These are phyloP conservation scores for Trichoderma cornu-damae DNA, from an alignment of 2,329 filamentous ascomycete genomes.

Conservation along the genomic window DNA sequence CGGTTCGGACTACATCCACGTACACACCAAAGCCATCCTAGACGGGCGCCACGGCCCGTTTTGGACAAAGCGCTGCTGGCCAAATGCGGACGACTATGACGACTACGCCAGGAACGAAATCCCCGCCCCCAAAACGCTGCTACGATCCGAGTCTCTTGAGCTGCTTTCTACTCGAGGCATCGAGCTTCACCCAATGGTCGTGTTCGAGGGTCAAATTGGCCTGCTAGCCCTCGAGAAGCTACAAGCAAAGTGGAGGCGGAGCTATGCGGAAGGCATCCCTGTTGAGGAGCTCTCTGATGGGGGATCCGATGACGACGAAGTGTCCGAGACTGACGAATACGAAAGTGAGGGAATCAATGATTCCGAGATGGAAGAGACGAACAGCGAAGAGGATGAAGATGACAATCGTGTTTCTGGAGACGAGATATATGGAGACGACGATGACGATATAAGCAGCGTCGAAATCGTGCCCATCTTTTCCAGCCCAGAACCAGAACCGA, in stretches of 20 bases:
- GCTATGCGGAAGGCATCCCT: not conserved
- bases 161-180: slow-evolving; percentile 19
- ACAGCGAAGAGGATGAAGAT: slow-evolving; percentile 21
- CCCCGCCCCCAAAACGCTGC: slow-evolving; percentile 14
- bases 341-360: slow-evolving; percentile 40
- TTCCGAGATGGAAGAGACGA: slow-evolving; percentile 25
- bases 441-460: not conserved
- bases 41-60: slow-evolving; percentile 28
- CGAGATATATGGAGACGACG: slow-evolving; percentile 18
- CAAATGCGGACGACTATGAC: slow-evolving; percentile 28
- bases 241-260: not conserved
- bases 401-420: not conserved
- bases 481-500: slow-evolving; percentile 28
- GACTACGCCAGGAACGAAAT: slow-evolving; percentile 29
- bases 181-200: slow-evolving; percentile 30
- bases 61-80: slow-evolving; percentile 31
- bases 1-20: slow-evolving; percentile 28
- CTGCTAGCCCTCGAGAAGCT: slow-evolving; percentile 23
- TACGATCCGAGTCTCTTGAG: not conserved
- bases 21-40: slow-evolving; percentile 27
- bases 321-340: slow-evolving; percentile 30
- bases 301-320: slow-evolving; percentile 8
- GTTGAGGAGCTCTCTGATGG: not conserved
- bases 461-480: slow-evolving; percentile 27
- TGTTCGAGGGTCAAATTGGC: slow-evolving; percentile 25